Evolutionary conservation across 1,284 basidiomycete species (phyloP).

Genomic region (Tylopilus sp.): DNA sequence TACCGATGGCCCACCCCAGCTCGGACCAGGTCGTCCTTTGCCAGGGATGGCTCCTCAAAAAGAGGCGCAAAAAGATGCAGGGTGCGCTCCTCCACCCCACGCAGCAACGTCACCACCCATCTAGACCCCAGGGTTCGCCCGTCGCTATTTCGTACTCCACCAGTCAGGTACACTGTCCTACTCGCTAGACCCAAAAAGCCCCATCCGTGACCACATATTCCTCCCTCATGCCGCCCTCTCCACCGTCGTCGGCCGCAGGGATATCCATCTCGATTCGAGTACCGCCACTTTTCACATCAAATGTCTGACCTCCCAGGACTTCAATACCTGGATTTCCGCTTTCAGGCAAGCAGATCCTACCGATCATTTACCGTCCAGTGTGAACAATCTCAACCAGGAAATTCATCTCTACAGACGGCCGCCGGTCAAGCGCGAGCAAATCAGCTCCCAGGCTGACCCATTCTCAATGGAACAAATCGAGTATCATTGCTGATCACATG

Average conservation of each 20-base stretch:
- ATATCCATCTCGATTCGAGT: constrained; percentile 74
- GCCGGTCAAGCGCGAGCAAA: constrained; percentile 46
- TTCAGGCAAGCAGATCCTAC: constrained; percentile 49
- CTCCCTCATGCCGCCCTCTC: constrained; percentile 70
- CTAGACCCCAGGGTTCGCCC: constrained; percentile 63
- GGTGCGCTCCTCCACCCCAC: constrained; percentile 39
- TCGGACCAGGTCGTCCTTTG: constrained; percentile 38
- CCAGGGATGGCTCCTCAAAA: constrained; percentile 78
- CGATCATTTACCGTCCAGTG: constrained; percentile 3
- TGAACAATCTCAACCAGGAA: constrained; percentile 39
- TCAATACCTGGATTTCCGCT: constrained; percentile 66
- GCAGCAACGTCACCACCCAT: constrained; percentile 5
- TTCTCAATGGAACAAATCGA: constrained; percentile 44
- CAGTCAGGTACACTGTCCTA: constrained; percentile 69
- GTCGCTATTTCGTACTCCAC: constrained; percentile 69
- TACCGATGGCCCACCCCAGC: constrained; percentile 7
- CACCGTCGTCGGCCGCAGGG: constrained; percentile 59
- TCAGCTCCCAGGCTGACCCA: constrained; percentile 36
- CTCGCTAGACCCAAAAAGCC: constrained; percentile 66
- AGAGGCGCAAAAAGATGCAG: constrained; percentile 79
- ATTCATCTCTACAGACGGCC: constrained; percentile 51
- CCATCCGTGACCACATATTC: constrained; percentile 63
- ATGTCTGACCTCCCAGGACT: constrained; percentile 66
- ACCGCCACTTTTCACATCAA: constrained; percentile 76
- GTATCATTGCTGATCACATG: constrained; percentile 57